Evolutionary conservation across 768 basidiomycete genomes (phyloP).

Genomic region (Cubamyces lactineus): DNA sequence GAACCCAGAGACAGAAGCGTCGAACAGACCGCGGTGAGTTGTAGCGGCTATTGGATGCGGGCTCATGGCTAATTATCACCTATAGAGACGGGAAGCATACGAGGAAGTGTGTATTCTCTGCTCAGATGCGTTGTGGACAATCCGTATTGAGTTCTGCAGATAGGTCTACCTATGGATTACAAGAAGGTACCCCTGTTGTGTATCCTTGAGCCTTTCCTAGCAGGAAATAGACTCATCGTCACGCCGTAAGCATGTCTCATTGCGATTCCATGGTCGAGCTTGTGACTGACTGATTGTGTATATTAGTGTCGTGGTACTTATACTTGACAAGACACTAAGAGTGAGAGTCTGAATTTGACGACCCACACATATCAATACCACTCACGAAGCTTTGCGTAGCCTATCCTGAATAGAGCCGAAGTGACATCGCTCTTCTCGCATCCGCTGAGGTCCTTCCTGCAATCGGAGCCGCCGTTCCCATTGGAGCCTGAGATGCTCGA

Average conservation of each 20-base stretch:
- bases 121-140: not conserved
- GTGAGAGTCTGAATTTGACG: constrained; percentile 42
- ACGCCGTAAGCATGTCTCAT: constrained; percentile 66
- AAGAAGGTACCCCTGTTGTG: constrained; percentile 76
- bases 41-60: not conserved
- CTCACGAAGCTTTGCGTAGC: constrained; percentile 45
- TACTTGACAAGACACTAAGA: constrained; percentile 75
- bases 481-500: constrained; percentile 56
- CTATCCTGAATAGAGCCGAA: constrained; percentile 78
- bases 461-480: constrained; percentile 59
- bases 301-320: constrained; percentile 78
- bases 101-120: constrained; percentile 66
- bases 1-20: constrained; percentile 67
- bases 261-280: too few relatives aligned
- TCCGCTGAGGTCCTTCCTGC: constrained; percentile 75
- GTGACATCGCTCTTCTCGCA: constrained; percentile 85
- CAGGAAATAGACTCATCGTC: constrained; percentile 72
- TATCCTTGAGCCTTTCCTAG: constrained; percentile 77
- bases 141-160: constrained; percentile 46
- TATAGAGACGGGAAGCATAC: constrained; percentile 82
- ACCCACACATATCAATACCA: not conserved
- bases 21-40: constrained; percentile 80
- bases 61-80: not conserved
- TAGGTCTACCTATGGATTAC: constrained; percentile 78
- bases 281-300: not conserved